phyloP scores from a whole-genome alignment of 306 rosid genomes.

The Prunus dulcis region DNA sequence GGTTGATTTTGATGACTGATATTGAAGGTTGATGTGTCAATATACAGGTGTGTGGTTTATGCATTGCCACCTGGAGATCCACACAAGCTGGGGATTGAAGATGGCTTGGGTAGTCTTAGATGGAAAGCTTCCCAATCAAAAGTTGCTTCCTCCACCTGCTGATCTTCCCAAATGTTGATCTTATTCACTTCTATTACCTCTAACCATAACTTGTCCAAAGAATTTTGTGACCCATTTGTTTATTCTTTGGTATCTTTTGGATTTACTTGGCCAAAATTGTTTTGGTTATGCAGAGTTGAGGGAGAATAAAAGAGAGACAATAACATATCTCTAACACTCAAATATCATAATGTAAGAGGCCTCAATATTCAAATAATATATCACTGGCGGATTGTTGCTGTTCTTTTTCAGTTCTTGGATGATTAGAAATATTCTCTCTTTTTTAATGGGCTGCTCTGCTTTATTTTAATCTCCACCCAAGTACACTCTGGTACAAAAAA shows the following conservation, averaged over 20 bases:
- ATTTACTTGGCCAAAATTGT: not conserved
- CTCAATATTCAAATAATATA: not conserved
- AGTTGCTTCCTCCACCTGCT: slow-evolving; percentile 52
- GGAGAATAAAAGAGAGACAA: not conserved
- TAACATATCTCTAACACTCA: not conserved
- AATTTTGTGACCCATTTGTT: not conserved
- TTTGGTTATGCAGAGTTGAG: not conserved
- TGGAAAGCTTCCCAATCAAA: slow-evolving; percentile 61
- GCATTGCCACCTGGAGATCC: slow-evolving; percentile 68
- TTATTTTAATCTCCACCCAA: not conserved
- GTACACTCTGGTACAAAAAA: not conserved
- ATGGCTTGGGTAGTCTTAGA: slow-evolving; percentile 70
- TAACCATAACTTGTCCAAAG: not conserved
- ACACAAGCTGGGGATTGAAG: slow-evolving; percentile 70
- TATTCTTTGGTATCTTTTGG: not conserved
- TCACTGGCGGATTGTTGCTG: not conserved
- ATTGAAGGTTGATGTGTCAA: not conserved
- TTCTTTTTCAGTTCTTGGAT: not conserved
- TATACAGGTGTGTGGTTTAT: slow-evolving; percentile 64
- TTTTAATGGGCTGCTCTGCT: not conserved
- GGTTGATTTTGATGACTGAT: not conserved
- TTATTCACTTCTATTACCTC: slow-evolving; percentile 3
- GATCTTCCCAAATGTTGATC: slow-evolving; percentile 56
- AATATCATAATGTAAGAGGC: not conserved
- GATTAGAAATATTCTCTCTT: not conserved